A percentile compares a stretch with the other conserved stretches of the same genome.
Conservation (phyloP, 495 filamentous ascomycete species). For the Mytilinidion resinicola region DNA sequence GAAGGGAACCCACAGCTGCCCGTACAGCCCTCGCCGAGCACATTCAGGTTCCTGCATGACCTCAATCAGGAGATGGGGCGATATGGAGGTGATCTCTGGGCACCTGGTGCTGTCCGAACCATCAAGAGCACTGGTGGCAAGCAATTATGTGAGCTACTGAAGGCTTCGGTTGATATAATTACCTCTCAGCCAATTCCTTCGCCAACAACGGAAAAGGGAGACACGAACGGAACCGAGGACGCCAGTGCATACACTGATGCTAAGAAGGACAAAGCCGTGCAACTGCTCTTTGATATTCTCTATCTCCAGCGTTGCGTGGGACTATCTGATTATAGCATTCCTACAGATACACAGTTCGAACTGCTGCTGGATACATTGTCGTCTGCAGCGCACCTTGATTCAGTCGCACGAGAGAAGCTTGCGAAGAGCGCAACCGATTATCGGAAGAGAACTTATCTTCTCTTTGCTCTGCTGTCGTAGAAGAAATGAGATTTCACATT, state of each 20-base stretch:
- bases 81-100: constrained; percentile 78
- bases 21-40: constrained; percentile 69
- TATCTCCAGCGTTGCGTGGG: constrained; percentile 47
- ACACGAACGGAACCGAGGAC: not conserved
- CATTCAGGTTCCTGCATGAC: constrained; percentile 66
- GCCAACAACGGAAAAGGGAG: not conserved
- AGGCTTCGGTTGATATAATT: not conserved
- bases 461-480: constrained; percentile 29
- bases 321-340: not conserved
- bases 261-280: constrained; percentile 43
- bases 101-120: constrained; percentile 54
- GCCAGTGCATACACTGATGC: not conserved
- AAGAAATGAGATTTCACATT: too few relatives aligned
- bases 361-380: constrained; percentile 3
- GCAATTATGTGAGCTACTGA: constrained; percentile 32
- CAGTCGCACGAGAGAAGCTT: constrained; percentile 16
- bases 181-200: not conserved
- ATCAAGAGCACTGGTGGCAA: constrained; percentile 47
- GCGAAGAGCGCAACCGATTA: constrained; percentile 34
- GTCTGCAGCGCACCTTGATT: constrained; percentile 21
- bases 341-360: not conserved
- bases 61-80: constrained; percentile 60
- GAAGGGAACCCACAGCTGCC: constrained; percentile 71
- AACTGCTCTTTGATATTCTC: constrained; percentile 70
- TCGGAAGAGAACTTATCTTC: constrained; percentile 36